These are phyloP conservation scores for Cudoniella acicularis DNA, from an alignment of 495 filamentous ascomycete genomes.

Conservation along the genomic window DNA sequence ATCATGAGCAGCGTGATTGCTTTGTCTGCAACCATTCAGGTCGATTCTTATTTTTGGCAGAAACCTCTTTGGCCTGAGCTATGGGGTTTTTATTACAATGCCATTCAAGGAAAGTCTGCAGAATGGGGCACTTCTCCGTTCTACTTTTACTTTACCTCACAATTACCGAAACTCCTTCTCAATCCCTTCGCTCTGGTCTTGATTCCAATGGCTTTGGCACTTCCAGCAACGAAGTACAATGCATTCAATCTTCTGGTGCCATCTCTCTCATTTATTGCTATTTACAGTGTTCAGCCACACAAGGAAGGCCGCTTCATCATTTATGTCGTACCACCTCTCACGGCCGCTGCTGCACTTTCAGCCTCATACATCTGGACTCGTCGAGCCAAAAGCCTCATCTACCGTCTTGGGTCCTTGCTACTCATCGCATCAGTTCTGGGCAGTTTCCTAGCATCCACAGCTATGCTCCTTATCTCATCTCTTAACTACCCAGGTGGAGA, in stretches of 20 bases:
- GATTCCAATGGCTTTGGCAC: constrained; percentile 60
- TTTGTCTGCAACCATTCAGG: constrained; percentile 59
- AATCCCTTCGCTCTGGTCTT: constrained; percentile 66
- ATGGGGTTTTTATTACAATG: constrained; percentile 87
- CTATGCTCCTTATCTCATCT: constrained; percentile 66
- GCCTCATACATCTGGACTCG: constrained; percentile 72
- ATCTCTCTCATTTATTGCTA: constrained; percentile 61
- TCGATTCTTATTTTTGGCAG: constrained; percentile 95
- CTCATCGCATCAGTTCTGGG: constrained; percentile 55
- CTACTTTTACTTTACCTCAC: constrained; percentile 78
- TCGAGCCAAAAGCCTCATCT: constrained; percentile 53
- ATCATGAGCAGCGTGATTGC: constrained; percentile 58
- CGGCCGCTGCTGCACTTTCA: constrained; percentile 69
- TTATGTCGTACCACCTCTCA: constrained; percentile 78
- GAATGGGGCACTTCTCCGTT: constrained; percentile 86
- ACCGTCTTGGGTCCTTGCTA: constrained; percentile 50
- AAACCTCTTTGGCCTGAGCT: constrained; percentile 86
- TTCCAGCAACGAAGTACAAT: constrained; percentile 37
- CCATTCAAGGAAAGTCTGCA: constrained; percentile 67
- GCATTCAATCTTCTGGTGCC: constrained; percentile 60
- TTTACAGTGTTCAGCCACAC: constrained; percentile 86
- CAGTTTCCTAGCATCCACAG: constrained; percentile 55
- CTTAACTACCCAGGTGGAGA: constrained; percentile 88
- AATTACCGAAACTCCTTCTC: constrained; percentile 76
- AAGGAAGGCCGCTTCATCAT: constrained; percentile 97